Percentiles rank a stretch among this genome's conserved stretches.
Conservation (phyloP, 2,329 filamentous ascomycete species). For the Arthrobotrys megalospora region DNA sequence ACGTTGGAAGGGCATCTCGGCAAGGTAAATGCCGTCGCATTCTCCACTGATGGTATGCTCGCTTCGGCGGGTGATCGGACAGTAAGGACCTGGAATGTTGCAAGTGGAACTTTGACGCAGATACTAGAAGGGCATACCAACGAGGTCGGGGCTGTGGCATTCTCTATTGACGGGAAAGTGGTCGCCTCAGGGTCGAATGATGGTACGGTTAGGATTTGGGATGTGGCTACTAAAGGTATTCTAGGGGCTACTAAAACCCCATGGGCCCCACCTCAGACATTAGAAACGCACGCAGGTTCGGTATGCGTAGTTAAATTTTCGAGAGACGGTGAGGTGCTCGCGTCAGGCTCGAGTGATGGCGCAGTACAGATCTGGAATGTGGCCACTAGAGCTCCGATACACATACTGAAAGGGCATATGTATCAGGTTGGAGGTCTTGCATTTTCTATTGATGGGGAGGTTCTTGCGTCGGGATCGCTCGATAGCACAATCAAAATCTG, state of each 20-base stretch:
- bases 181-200: not conserved
- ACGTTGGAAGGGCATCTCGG: too few relatives aligned
- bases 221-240: conserved; percentile 4
- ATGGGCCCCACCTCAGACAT: too few relatives aligned
- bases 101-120: not conserved
- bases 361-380: conserved; percentile 68
- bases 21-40: too few relatives aligned
- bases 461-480: conserved; percentile 38
- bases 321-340: not conserved
- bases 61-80: too few relatives aligned
- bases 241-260: too few relatives aligned
- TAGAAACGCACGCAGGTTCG: conserved; percentile 3
- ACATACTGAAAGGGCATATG: not conserved
- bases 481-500: conserved; percentile 53
- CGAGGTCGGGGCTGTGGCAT: not conserved
- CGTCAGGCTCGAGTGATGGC: not conserved
- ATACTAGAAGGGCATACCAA: not conserved
- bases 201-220: conserved; percentile 10
- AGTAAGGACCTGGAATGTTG: too few relatives aligned
- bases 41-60: too few relatives aligned
- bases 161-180: conserved; percentile 9
- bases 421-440: not conserved
- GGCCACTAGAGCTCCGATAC: conserved; percentile 38
- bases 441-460: not conserved
- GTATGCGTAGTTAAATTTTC: not conserved